Evolutionary conservation across 2,329 filamentous ascomycete species (phyloP), one percentile per base, ranked within the genome.

Genomic region (Xylariaceae sp.): DNA sequence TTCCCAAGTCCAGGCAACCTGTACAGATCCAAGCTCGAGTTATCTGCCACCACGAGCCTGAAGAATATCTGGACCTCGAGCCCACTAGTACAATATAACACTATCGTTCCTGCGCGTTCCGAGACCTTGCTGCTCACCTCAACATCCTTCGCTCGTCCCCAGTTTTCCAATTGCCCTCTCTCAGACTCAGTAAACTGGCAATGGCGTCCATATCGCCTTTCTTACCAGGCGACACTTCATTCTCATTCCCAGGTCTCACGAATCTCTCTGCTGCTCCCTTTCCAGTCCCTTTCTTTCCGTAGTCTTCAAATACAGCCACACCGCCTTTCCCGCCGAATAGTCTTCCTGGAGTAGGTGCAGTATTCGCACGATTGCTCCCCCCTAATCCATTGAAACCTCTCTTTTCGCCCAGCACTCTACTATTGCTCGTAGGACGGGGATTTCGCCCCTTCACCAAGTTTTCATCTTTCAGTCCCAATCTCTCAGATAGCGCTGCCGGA

Each of bases 191-290:
- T 56, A 97, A 71, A n/a, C 90, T 90, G 47, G 92, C 89, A 42
- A 96, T 86, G 63, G 90, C 95, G 65, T 95, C 90, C 67, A 95
- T 76, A 64, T 96, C 92, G 49, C 84, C 81, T 65, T 83, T 85
- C 69, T 90, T 89, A 64, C 85, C 85, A 9, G 82, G 84, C 63
- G 81, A 82, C 54, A 82, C 76, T 31, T 80, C 78, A 27, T 27
- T 27, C 22, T 27, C 22, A 27, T 27, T 27, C 44, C 76, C 77
- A 44, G 76, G 76, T 32, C 76, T 73, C 85, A 94, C 91, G 67
- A 92, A 91, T 3, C 75, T 76, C 54, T 86, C 81, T 39, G 92
- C 77, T 44, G 94, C 87, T 2, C 19, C 31, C 33, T 11, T 41
- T 45, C 11, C 30, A 15, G 17, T 40, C 38, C 15, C 44, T 15